Conservation (phyloP, 768 basidiomycete species). For the Hygrophoropsis aurantiaca region DNA sequence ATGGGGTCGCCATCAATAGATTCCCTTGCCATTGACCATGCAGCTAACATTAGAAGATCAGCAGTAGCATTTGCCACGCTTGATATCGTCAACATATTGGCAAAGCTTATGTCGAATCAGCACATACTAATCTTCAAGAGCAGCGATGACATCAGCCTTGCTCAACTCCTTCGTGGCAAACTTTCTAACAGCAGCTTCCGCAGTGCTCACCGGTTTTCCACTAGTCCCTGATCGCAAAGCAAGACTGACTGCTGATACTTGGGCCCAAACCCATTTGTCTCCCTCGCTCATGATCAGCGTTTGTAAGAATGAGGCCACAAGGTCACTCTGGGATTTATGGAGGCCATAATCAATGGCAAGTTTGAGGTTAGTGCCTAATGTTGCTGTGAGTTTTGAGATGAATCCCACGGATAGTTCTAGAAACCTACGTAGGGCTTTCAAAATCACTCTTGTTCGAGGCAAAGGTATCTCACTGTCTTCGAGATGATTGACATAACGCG, state of each 20-base stretch:
- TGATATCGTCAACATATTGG: slow-evolving; percentile 4
- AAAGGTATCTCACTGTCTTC: slow-evolving; percentile 75
- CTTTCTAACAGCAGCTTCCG: slow-evolving; percentile 73
- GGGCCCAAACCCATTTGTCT: slow-evolving; percentile 80
- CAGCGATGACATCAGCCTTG: slow-evolving; percentile 73
- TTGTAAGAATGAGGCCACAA: slow-evolving; percentile 92
- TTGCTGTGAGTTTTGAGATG: slow-evolving; percentile 72
- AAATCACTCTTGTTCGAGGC: slow-evolving; percentile 63
- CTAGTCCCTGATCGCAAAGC: slow-evolving; percentile 67
- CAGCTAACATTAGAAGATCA: slow-evolving; percentile 79
- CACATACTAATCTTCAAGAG: slow-evolving; percentile 82
- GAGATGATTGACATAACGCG: slow-evolving; percentile 87
- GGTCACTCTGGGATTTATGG: slow-evolving; percentile 73
- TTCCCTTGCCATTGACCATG: slow-evolving; percentile 70
- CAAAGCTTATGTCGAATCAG: neutral
- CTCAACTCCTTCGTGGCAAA: slow-evolving; percentile 88
- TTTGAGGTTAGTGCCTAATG: slow-evolving; percentile 76
- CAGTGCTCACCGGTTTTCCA: slow-evolving; percentile 74
- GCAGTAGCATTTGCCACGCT: slow-evolving; percentile 89
- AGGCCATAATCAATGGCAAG: slow-evolving; percentile 90
- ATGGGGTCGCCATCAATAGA: slow-evolving; percentile 62
- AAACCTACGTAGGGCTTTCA: slow-evolving; percentile 76
- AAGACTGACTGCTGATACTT: slow-evolving; percentile 65
- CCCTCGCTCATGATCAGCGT: slow-evolving; percentile 97
- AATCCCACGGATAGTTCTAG: slow-evolving; percentile 68